Conservation (phyloP, 169 alveolate species). For the Plasmodium inui region DNA sequence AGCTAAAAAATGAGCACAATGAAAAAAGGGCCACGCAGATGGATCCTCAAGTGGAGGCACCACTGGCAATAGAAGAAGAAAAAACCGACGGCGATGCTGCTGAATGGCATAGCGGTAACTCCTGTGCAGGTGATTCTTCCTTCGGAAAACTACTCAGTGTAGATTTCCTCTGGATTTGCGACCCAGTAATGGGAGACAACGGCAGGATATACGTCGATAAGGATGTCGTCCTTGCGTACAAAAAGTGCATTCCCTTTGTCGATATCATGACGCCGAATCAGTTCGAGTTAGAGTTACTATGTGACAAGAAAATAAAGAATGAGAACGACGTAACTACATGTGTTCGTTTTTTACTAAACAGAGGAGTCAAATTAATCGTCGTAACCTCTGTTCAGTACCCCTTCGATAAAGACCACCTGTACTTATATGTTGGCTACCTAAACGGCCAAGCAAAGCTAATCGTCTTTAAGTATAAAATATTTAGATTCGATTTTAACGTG, state of each 20-base stretch:
- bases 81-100: not conserved
- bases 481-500: constrained; percentile 7
- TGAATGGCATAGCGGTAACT: not conserved
- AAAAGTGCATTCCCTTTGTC: constrained; percentile 9
- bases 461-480: constrained; percentile 38
- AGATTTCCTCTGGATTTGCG: constrained; percentile 66
- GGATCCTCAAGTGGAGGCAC: not conserved
- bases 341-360: constrained; percentile 10
- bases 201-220: constrained; percentile 49
- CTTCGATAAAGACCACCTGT: constrained; percentile 48
- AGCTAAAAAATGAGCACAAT: constrained; percentile 1
- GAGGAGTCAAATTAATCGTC: constrained; percentile 38
- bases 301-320: constrained; percentile 17
- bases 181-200: constrained; percentile 71
- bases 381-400: constrained; percentile 44
- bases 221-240: constrained; percentile 24
- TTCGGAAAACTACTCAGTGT: constrained; percentile 11
- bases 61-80: not conserved
- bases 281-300: constrained; percentile 57
- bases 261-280: constrained; percentile 71
- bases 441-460: constrained; percentile 10
- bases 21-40: not conserved
- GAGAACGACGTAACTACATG: constrained; percentile 44
- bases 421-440: constrained; percentile 20
- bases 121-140: not conserved